A percentile compares a stretch with the other conserved stretches of the same genome.
Evolutionary conservation across 768 basidiomycete genomes (phyloP).

Genomic region (Russula foetens): DNA sequence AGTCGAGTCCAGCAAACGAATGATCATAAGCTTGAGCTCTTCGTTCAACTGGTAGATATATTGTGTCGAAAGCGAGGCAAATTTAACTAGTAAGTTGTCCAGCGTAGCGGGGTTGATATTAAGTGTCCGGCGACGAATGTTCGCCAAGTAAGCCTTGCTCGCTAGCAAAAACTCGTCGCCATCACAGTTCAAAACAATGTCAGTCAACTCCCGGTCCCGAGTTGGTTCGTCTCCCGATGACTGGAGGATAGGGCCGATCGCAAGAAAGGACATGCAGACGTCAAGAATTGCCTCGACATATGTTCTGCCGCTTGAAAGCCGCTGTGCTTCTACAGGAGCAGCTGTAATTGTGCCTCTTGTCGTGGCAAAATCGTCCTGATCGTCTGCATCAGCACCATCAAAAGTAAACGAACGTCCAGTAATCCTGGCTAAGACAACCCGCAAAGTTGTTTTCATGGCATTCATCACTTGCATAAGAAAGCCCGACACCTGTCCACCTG

Average conservation of each 20-base stretch:
- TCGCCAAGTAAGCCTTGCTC: constrained; percentile 46
- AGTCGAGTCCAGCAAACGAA: constrained; percentile 61
- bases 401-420: constrained; percentile 17
- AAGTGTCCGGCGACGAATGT: constrained; percentile 47
- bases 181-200: constrained; percentile 41
- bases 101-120: constrained; percentile 44
- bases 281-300: constrained; percentile 34
- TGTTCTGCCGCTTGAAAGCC: constrained; percentile 24
- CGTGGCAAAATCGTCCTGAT: constrained; percentile 51
- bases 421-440: constrained; percentile 28
- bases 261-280: constrained; percentile 51
- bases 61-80: constrained; percentile 42
- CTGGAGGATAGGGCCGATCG: constrained; percentile 55
- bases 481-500: constrained; percentile 44
- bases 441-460: constrained; percentile 37
- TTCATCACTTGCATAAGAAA: constrained; percentile 28
- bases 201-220: constrained; percentile 52
- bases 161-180: constrained; percentile 52
- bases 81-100: constrained; percentile 42
- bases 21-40: constrained; percentile 41
- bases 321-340: constrained; percentile 27
- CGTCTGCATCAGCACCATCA: constrained; percentile 31
- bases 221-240: constrained; percentile 49
- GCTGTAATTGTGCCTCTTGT: constrained; percentile 33
- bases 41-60: constrained; percentile 53